A percentile compares a stretch with the other conserved stretches of the same genome.
Conservation (phyloP, 352 stramenopile genomes). For the Phytophthora pisi region DNA sequence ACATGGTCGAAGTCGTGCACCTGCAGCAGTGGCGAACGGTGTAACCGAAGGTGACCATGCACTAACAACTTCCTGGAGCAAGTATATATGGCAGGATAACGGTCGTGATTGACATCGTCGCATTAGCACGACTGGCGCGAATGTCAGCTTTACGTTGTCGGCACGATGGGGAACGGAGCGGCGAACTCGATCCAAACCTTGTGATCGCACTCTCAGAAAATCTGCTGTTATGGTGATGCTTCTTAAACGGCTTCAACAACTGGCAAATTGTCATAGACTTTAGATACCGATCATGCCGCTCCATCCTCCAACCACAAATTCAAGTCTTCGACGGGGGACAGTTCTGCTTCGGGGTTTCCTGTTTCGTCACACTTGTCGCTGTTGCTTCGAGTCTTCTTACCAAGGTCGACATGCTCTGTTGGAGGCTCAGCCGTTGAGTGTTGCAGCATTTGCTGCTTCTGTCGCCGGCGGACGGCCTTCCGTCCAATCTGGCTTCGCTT, state of each 20-base stretch:
- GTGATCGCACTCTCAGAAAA: not conserved
- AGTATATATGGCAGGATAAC: not conserved
- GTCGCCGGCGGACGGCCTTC: slow-evolving; percentile 37
- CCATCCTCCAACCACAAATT: not conserved
- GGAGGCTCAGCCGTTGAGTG: not conserved
- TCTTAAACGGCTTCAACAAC: not conserved
- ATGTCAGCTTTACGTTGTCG: not conserved
- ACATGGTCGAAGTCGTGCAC: too few species aligned
- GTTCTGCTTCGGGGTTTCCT: not conserved
- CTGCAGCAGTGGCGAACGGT: too few species aligned
- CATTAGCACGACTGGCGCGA: not conserved
- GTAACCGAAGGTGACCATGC: not conserved
- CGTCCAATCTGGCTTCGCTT: slow-evolving; percentile 50
- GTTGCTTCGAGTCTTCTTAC: slow-evolving; percentile 11
- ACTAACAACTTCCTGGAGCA: too few species aligned
- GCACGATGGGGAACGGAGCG: not conserved
- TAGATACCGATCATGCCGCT: not conserved
- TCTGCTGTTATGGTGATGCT: not conserved
- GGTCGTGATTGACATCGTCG: not conserved
- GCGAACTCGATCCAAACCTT: not conserved
- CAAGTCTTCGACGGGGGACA: not conserved
- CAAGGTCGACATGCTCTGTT: not conserved
- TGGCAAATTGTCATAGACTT: not conserved
- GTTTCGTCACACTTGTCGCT: not conserved
- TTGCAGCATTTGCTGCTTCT: slow-evolving; percentile 26